A percentile compares a stretch with the other conserved stretches of the same genome.
Evolutionary conservation across 139 green algal genomes (phyloP).

Genomic region (Micromonas pusilla): DNA sequence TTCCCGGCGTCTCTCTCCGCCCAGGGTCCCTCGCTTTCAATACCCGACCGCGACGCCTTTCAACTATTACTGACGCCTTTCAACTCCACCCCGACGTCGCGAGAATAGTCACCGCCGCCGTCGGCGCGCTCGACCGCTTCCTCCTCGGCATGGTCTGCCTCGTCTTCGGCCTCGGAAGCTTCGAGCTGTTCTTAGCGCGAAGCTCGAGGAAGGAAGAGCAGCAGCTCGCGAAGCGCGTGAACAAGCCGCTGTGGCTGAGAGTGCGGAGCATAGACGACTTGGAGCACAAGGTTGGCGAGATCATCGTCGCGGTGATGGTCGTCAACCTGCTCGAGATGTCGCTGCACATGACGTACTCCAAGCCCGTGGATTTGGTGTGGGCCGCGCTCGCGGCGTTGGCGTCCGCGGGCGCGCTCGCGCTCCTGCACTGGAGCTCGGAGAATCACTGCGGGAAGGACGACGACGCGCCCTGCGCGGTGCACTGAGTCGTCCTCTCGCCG

Average conservation of each 20-base stretch:
- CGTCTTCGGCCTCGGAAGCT: neutral
- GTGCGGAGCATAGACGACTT: neutral
- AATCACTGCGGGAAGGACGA: neutral
- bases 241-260: neutral
- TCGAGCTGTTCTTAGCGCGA: neutral
- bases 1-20: no score
- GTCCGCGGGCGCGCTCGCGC: neutral
- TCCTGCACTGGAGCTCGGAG: neutral
- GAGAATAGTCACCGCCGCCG: neutral
- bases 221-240: neutral
- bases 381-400: neutral
- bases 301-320: slow-evolving; percentile 5
- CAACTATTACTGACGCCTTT: no score
- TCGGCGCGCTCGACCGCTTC: neutral
- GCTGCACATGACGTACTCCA: neutral
- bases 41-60: no score
- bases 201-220: neutral
- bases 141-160: slow-evolving; percentile 13
- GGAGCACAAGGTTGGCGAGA: slow-evolving; percentile 3
- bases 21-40: no score
- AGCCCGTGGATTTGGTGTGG: neutral
- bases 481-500: no score
- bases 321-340: slow-evolving; percentile 12
- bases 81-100: no score
- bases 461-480: no score